Percentiles rank a stretch among this genome's conserved stretches.
These are phyloP conservation scores for Zasmidium citrigriseum DNA, from an alignment of 2,329 filamentous ascomycete genomes.

Conservation along the genomic window DNA sequence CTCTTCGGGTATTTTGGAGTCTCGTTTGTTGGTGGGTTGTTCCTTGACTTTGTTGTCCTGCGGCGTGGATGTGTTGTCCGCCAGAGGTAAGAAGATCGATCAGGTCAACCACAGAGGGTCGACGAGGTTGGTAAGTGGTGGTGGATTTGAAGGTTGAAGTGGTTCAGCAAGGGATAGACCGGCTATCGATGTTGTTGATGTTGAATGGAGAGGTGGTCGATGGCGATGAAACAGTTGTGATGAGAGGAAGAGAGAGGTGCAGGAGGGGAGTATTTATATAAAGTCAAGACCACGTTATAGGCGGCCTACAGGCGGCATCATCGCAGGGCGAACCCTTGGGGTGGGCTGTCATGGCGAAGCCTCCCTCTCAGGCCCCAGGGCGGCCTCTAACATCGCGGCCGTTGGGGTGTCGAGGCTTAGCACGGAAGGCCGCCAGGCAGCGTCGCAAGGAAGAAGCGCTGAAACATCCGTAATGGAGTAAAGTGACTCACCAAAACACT, in stretches of 20 bases:
- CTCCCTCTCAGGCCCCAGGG: background rate
- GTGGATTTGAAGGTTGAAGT: background rate
- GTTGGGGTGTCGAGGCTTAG: conserved; percentile 8
- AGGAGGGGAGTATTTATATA: conserved; percentile 1
- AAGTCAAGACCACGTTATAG: background rate
- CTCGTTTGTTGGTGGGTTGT: background rate
- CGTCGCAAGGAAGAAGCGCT: background rate
- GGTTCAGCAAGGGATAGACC: conserved; percentile 2
- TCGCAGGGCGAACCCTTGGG: background rate
- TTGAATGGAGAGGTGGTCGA: background rate
- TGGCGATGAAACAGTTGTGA: background rate
- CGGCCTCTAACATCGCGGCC: conserved; percentile 1
- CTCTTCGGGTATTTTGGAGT: background rate
- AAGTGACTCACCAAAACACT: background rate
- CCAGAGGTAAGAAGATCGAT: background rate
- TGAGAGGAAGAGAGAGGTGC: background rate
- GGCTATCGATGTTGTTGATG: background rate
- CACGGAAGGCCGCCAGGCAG: background rate
- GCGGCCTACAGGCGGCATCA: conserved; percentile 7
- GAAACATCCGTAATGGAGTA: background rate
- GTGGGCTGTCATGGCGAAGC: background rate
- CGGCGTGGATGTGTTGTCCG: background rate
- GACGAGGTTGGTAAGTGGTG: background rate
- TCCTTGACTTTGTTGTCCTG: conserved; percentile 1
- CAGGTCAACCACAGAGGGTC: background rate